Percentiles rank a stretch among this genome's conserved stretches.
Conservation (phyloP, 2,329 filamentous ascomycete genomes). For the Phialemonium atrogriseum region DNA sequence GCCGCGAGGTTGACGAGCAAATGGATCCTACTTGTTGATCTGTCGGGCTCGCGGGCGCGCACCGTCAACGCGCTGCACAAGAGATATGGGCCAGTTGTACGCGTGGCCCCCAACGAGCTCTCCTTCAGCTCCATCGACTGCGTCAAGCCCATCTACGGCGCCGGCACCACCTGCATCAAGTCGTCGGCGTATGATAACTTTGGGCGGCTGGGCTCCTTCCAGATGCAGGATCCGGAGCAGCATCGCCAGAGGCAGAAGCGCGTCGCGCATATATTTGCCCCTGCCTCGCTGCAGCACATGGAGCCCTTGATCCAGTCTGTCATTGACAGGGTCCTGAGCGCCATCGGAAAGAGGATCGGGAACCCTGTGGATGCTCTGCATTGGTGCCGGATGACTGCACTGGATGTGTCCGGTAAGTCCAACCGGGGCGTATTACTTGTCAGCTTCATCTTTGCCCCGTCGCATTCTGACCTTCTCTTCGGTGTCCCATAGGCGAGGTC, state of each 20-base stretch:
- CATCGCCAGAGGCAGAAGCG: constrained; percentile 8
- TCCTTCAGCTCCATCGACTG: background rate
- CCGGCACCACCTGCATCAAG: constrained; percentile 4
- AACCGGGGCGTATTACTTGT: too few species aligned
- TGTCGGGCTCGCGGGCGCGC: constrained; percentile 5
- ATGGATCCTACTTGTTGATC: constrained; percentile 5
- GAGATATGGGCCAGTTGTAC: constrained; percentile 2
- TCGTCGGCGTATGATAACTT: constrained; percentile 5
- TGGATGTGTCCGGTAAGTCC: constrained; percentile 10
- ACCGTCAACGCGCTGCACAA: constrained; percentile 4
- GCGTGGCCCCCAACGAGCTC: constrained; percentile 1
- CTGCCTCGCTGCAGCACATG: constrained; percentile 7
- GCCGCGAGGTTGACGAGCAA: constrained; percentile 5
- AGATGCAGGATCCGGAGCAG: constrained; percentile 9
- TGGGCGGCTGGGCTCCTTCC: constrained; percentile 7
- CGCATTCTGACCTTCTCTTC: background rate
- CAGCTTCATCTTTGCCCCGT: background rate
- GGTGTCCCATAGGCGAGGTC: constrained; percentile 3
- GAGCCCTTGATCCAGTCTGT: constrained; percentile 9
- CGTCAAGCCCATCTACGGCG: background rate
- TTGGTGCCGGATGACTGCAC: constrained; percentile 11
- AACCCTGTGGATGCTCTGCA: constrained; percentile 8
- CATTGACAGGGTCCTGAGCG: constrained; percentile 1
- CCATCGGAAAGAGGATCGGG: constrained; percentile 2
- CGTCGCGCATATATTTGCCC: constrained; percentile 9